Percentiles rank a stretch among this genome's conserved stretches.
phyloP scores from a whole-genome alignment of 257 asterid genomes.

The Coffea canephora region DNA sequence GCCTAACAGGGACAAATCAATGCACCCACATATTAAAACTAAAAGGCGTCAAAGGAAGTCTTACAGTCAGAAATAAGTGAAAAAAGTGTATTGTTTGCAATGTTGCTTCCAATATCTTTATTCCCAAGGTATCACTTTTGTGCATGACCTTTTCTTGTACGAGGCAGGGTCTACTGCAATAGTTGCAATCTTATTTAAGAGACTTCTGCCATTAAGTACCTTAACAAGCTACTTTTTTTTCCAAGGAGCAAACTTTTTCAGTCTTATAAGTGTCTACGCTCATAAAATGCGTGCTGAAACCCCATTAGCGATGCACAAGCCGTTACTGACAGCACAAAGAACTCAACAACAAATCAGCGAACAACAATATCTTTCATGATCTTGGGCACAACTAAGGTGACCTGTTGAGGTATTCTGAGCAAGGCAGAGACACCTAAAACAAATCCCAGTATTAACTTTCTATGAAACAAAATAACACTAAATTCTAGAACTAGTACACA shows the following conservation, averaged over 20 bases:
- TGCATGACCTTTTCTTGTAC: too few relatives aligned
- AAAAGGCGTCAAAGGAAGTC: neutral
- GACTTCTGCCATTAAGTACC: too few relatives aligned
- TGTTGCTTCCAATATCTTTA: neutral
- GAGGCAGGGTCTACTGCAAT: too few relatives aligned
- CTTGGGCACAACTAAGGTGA: neutral
- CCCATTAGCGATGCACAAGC: neutral
- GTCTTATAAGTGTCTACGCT: neutral
- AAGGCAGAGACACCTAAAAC: neutral
- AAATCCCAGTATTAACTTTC: neutral
- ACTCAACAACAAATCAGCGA: neutral
- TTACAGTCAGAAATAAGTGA: neutral
- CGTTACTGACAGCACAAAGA: neutral
- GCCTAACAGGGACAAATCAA: conserved; percentile 1
- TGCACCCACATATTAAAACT: neutral
- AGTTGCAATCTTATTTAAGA: too few relatives aligned
- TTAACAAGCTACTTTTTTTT: neutral
- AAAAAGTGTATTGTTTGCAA: neutral
- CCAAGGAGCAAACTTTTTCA: neutral
- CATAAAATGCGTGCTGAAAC: too few relatives aligned
- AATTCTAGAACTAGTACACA: neutral
- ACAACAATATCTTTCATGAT: neutral
- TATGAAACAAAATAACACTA: neutral
- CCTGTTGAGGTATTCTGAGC: neutral
- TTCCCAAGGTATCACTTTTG: neutral